A percentile compares a stretch with the other conserved stretches of the same genome.
phyloP scores from a whole-genome alignment of 2,329 filamentous ascomycete species.

The Ambrosiella xylebori region DNA sequence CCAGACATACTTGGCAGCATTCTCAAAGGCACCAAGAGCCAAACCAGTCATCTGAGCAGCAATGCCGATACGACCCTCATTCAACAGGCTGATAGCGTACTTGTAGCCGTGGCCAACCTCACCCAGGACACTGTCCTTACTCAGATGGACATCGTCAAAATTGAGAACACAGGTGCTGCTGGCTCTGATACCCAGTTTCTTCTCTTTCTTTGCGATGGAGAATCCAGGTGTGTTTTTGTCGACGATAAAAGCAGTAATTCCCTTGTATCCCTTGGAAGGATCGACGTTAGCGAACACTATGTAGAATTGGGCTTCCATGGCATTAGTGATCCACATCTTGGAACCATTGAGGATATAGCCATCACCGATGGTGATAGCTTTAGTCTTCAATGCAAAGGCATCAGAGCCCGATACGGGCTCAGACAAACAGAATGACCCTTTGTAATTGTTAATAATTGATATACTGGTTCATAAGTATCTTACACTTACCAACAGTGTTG shows the following conservation, averaged over 20 bases:
- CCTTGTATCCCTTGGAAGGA: conserved; percentile 83
- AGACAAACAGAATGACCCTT: conserved; percentile 70
- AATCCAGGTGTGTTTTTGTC: conserved; percentile 84
- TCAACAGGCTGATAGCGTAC: conserved; percentile 84
- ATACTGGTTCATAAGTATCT: not conserved
- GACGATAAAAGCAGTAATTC: conserved; percentile 88
- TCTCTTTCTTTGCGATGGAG: conserved; percentile 97
- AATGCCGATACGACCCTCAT: conserved; percentile 95
- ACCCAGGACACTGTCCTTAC: conserved; percentile 74
- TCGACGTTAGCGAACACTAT: conserved; percentile 96
- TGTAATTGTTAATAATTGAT: not conserved
- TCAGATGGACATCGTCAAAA: conserved; percentile 89
- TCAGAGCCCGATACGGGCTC: conserved; percentile 89
- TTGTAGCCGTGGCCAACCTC: conserved; percentile 90
- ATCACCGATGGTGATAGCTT: conserved; percentile 63
- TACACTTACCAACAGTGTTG: conserved; percentile 48
- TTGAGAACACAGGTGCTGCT: conserved; percentile 94
- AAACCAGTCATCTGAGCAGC: conserved; percentile 97
- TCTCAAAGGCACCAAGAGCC: conserved; percentile 85
- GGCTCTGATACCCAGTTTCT: conserved; percentile 94
- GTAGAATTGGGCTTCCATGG: conserved; percentile 83
- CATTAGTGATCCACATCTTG: conserved; percentile 99
- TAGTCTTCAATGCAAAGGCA: conserved; percentile 86
- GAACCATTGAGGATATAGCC: conserved; percentile 78
- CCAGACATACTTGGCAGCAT: conserved; percentile 89